Base-by-base conservation (phyloP, 495 filamentous ascomycete species). In the Aspergillus diversus region DNA sequence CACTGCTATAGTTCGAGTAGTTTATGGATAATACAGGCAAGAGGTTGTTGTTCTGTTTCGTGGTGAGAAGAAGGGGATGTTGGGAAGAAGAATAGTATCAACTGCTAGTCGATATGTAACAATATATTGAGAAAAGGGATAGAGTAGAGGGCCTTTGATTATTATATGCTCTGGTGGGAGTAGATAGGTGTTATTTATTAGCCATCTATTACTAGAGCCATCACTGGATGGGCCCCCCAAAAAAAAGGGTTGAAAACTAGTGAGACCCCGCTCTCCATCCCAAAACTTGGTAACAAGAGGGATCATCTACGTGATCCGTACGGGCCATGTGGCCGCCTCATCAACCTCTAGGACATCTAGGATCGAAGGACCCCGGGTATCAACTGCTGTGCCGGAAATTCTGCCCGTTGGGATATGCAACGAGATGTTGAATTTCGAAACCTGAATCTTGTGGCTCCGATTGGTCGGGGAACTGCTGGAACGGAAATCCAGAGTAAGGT, bases 221-320 rank as follows among this genome's bases (percentile, higher is more conserved):
- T 43, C 39, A 43, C 39, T 43, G 11, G 11, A 43, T 27, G 1
- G 21, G 47, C 31, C 8, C n/a, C 16, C 17, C 16, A 50, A 21
- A 50, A 17, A 50, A 21, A 21, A 50, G 21, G 8, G 11, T 21
- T 21, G 16, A 5, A 50, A 50, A 50, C 5, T 7, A 50, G 27
- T 27, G 27, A 17, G 27, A 31, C 5, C n/a, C 47, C 7, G 27
- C 34, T n/a, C 52, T 33, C 52, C 5, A 33, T 9, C 12, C 12
- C 13, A 53, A 27, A 55, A 35, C 15, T 35, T n/a, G 33, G 13
- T 35, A 33, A 55, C 32, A 7, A 34, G 15, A 55, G 13, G 52
- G 17, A 55, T 21, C 52, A 55, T 58, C 55, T 58, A 32, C 21
- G 11, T 58, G 55, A 58, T 49, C 42, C 16, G 31, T 58, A 49